phyloP scores from a whole-genome alignment of 2,329 filamentous ascomycete genomes.

The Leptodontidium sp. region DNA sequence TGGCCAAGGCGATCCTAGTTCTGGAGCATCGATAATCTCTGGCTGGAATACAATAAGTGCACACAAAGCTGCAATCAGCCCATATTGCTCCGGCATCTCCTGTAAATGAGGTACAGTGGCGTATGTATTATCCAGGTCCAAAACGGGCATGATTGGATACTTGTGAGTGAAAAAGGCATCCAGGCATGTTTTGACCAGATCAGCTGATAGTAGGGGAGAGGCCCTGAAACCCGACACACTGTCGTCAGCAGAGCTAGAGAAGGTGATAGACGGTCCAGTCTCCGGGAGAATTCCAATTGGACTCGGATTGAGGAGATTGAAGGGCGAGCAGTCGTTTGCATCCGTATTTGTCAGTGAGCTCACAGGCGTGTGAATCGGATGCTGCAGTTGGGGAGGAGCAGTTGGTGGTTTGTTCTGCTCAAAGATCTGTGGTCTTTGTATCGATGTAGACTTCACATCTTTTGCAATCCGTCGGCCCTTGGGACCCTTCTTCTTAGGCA shows the following conservation, averaged over 20 bases:
- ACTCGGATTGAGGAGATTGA: constrained; percentile 6
- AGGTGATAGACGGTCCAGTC: background rate
- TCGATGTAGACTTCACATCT: constrained; percentile 2
- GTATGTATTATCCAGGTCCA: constrained; percentile 40
- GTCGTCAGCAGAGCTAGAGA: background rate
- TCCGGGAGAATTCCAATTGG: background rate
- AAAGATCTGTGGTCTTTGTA: constrained; percentile 10
- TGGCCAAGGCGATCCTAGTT: constrained; percentile 12
- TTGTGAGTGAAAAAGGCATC: constrained; percentile 49
- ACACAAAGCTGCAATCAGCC: constrained; percentile 44
- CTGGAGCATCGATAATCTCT: constrained; percentile 38
- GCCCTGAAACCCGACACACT: background rate
- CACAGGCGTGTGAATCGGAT: background rate
- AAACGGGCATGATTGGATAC: constrained; percentile 48
- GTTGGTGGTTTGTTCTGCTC: background rate
- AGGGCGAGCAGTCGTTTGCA: background rate
- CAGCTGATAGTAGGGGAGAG: constrained; percentile 26
- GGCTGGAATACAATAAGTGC: constrained; percentile 45
- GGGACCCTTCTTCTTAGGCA: constrained; percentile 47
- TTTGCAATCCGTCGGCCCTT: constrained; percentile 35
- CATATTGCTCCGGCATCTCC: constrained; percentile 40
- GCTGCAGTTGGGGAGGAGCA: background rate
- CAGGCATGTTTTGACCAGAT: constrained; percentile 41
- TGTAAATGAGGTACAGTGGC: constrained; percentile 29
- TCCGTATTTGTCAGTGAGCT: background rate